Base-by-base conservation (phyloP, 2,329 filamentous ascomycete genomes). In the Thelonectria discophora region DNA sequence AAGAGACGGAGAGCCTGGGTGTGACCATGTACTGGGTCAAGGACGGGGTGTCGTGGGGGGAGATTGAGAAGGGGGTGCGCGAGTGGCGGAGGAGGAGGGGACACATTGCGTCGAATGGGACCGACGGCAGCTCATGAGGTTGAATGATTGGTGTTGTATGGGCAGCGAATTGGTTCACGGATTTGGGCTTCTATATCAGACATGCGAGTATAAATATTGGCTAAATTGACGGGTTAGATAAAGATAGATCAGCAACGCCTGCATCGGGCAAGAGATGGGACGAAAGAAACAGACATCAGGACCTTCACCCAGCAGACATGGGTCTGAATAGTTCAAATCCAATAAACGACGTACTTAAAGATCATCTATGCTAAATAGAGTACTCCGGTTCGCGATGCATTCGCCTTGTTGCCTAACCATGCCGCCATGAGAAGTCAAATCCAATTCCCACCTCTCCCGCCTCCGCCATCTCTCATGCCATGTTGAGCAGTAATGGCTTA, bases 1-100 rank as follows among this genome's bases (percentile, higher is more conserved):
- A 87, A 60, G 93, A 97, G 73, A 94, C 97, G 1, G 87, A 89
- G 79, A 80, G 74, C 24, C 72, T 97, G 51, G 94, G 94, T 0
- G 90, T 97, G 3, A 91, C 90, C 0, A 97, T 98, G 87, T 88
- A 88, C 73, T 79, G 97, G 51, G 90, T 98, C 0, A 80, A 86
- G 58, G 90, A 97, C 74, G 94, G 94, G 0, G 87, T 97, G 55
- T 89, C 85, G 2, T 89, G 87, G 78, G 82, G 82, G 1, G 93
- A 95, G 80, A 80, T 97, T 18, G 93, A 96, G 77, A 84, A 82
- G 60, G 94, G 94, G 0, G 87, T 98, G 5, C 83, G 82, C 73
- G 87, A 90, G 71, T 98, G 95, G 94, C 86, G 94, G 72, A 88
- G 85, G 77, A 85, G 90, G 72, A 88, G 87, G 74, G 87, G 85